Evolutionary conservation across 495 filamentous ascomycete genomes (phyloP).

Genomic region (Trichoderma erinaceum): DNA sequence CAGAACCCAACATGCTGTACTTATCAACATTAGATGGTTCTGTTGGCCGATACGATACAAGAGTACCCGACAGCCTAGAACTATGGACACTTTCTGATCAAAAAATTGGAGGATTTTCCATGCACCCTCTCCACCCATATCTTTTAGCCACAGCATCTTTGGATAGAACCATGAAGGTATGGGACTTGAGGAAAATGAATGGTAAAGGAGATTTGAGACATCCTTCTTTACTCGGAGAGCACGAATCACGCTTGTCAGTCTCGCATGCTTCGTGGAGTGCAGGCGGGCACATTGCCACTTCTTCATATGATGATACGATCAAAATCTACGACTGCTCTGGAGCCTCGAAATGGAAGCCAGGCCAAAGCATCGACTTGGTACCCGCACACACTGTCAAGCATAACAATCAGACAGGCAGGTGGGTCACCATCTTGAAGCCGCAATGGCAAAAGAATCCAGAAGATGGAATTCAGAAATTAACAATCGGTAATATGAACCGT

Average conservation of each 20-base stretch:
- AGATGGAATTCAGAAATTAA: constrained; percentile 76
- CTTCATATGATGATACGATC: constrained; percentile 89
- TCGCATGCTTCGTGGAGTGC: constrained; percentile 85
- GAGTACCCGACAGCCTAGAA: constrained; percentile 50
- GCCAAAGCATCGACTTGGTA: constrained; percentile 56
- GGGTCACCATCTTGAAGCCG: constrained; percentile 73
- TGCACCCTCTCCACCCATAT: constrained; percentile 71
- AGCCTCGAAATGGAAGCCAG: constrained; percentile 57
- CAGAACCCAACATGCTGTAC: constrained; percentile 67
- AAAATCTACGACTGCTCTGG: constrained; percentile 79
- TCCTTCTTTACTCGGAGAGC: constrained; percentile 71
- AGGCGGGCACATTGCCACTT: constrained; percentile 77
- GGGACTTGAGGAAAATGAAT: constrained; percentile 81
- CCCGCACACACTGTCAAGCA: constrained; percentile 67
- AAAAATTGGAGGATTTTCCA: constrained; percentile 90
- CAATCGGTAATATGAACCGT: constrained; percentile 95
- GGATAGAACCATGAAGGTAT: constrained; percentile 82
- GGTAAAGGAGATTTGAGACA: constrained; percentile 42
- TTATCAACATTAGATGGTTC: constrained; percentile 81
- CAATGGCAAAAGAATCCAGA: constrained; percentile 82
- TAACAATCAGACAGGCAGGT: constrained; percentile 90
- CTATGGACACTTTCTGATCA: constrained; percentile 78
- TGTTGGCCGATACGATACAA: constrained; percentile 73
- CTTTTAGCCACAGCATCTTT: constrained; percentile 86
- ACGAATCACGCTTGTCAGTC: constrained; percentile 75